These are phyloP conservation scores for Xanthoconium stramineum DNA, from an alignment of 768 basidiomycete genomes.

Conservation along the genomic window DNA sequence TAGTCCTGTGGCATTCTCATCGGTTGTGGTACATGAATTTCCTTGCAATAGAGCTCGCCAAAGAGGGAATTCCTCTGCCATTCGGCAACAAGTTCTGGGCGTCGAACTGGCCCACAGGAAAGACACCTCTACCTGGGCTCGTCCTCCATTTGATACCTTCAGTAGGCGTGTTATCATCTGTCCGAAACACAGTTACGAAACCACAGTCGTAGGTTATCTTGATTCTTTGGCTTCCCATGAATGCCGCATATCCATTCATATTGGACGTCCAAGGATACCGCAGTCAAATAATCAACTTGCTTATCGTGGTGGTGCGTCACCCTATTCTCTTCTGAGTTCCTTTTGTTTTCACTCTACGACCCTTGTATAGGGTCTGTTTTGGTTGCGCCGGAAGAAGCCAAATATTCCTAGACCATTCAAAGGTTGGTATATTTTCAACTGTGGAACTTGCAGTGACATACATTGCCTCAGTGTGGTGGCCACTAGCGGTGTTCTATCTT, in stretches of 20 bases:
- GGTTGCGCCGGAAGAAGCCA: conserved; percentile 51
- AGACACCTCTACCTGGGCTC: conserved; percentile 51
- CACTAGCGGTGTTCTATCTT: conserved; percentile 53
- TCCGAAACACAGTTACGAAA: neutral
- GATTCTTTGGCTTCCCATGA: conserved; percentile 50
- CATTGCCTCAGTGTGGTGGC: conserved; percentile 45
- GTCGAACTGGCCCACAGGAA: conserved; percentile 57
- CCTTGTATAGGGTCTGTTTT: conserved; percentile 48
- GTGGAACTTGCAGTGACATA: conserved; percentile 3
- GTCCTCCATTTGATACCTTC: conserved; percentile 54
- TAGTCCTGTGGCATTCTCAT: neutral
- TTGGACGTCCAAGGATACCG: conserved; percentile 51
- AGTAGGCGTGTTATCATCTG: conserved; percentile 21
- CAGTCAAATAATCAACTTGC: conserved; percentile 51
- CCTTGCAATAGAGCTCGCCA: conserved; percentile 45
- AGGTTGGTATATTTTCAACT: conserved; percentile 21
- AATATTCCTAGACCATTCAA: conserved; percentile 51
- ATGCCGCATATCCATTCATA: conserved; percentile 57
- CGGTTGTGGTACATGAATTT: neutral
- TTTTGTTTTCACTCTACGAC: neutral
- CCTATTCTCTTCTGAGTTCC: conserved; percentile 18
- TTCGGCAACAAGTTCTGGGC: conserved; percentile 60
- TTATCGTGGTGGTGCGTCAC: conserved; percentile 46
- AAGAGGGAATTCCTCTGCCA: conserved; percentile 60
- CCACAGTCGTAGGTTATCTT: conserved; percentile 40